Percentiles rank a stretch among this genome's conserved stretches.
Evolutionary conservation across 1,284 basidiomycete genomes (phyloP).

Genomic region (Sanguinoderma infundibulare): DNA sequence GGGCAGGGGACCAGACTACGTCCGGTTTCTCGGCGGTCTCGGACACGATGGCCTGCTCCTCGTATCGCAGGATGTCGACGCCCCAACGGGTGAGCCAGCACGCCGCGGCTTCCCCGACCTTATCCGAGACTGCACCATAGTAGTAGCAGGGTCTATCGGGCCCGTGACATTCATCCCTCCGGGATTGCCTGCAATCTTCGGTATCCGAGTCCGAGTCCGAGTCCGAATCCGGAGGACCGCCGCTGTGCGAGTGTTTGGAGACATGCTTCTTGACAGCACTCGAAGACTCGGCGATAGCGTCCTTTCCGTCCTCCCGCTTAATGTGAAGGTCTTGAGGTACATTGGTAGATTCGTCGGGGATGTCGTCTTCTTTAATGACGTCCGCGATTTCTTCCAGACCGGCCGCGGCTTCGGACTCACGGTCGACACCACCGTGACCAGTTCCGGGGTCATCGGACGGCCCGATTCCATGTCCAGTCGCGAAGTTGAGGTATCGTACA

Average conservation of each 20-base stretch:
- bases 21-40: neutral
- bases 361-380: slow-evolving; percentile 38
- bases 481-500: slow-evolving; percentile 81
- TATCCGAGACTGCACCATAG: slow-evolving; percentile 85
- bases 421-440: slow-evolving; percentile 46
- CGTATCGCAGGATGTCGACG: slow-evolving; percentile 72
- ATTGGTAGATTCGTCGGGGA: slow-evolving; percentile 6
- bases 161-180: slow-evolving; percentile 30
- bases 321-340: neutral
- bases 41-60: slow-evolving; percentile 46
- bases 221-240: slow-evolving; percentile 7
- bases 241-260: slow-evolving; percentile 35
- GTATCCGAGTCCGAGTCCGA: slow-evolving; percentile 13
- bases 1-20: slow-evolving; percentile 10
- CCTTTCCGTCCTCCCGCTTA: neutral
- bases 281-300: neutral
- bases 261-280: slow-evolving; percentile 33
- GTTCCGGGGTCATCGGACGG: slow-evolving; percentile 35
- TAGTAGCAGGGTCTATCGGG: slow-evolving; percentile 49
- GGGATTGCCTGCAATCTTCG: neutral
- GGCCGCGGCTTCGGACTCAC: slow-evolving; percentile 61
- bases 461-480: slow-evolving; percentile 76
- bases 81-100: slow-evolving; percentile 93
- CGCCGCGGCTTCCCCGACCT: slow-evolving; percentile 88
- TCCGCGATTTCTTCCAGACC: slow-evolving; percentile 75